A percentile compares a stretch with the other conserved stretches of the same genome.
Evolutionary conservation across 2,329 filamentous ascomycete species (phyloP).

Genomic region (Zymoseptoria tritici): DNA sequence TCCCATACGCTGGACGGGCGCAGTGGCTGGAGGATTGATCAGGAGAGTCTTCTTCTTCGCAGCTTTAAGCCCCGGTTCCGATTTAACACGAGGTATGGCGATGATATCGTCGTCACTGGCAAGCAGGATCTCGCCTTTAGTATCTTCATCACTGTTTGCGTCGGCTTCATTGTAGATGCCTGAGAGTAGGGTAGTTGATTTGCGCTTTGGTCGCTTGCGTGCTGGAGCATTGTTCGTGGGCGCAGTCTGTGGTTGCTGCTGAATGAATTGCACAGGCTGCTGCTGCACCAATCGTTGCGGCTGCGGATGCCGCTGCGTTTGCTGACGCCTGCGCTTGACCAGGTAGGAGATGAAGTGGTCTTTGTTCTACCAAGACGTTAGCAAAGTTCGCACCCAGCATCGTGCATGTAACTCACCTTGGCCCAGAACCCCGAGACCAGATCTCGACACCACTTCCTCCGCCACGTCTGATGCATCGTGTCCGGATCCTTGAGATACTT

Average conservation of each 20-base stretch:
- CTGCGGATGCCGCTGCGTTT: not conserved
- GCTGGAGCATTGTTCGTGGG: not conserved
- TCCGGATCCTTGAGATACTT: constrained; percentile 8
- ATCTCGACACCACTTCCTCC: constrained; percentile 3
- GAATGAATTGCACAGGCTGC: not conserved
- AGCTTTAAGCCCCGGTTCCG: not conserved
- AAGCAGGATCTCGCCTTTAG: not conserved
- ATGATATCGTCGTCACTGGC: not conserved
- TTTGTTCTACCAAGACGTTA: not conserved
- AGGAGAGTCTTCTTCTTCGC: not conserved
- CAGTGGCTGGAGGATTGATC: not conserved
- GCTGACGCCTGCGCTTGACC: not conserved
- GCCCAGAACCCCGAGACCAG: constrained; percentile 9
- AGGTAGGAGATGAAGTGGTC: not conserved
- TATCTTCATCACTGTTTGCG: not conserved
- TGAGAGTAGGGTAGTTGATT: not conserved
- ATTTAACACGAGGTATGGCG: not conserved
- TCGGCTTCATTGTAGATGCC: not conserved
- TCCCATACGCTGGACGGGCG: not conserved
- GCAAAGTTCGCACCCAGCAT: not conserved
- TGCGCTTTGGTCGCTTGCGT: not conserved
- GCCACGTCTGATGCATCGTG: constrained; percentile 4
- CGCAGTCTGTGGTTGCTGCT: not conserved
- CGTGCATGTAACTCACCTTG: not conserved
- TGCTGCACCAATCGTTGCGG: not conserved